phyloP scores from a whole-genome alignment of 106 monocot species.

The Phalaenopsis equestris region DNA sequence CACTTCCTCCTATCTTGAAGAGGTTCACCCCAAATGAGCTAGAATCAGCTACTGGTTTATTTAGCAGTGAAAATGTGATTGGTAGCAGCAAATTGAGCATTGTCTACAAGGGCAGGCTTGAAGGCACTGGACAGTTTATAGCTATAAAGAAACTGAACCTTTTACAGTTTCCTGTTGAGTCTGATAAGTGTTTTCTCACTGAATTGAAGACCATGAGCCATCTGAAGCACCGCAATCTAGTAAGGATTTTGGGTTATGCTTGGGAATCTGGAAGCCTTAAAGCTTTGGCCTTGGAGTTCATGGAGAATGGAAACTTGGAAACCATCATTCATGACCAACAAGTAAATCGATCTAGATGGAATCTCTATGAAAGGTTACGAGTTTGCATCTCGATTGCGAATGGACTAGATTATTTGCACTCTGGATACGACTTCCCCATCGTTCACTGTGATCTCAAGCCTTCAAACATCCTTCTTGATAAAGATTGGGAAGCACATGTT shows the following conservation, averaged over 20 bases:
- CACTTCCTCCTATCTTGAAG: constrained; percentile 31
- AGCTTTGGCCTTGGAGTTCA: constrained; percentile 56
- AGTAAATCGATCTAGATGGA: constrained; percentile 37
- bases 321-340: constrained; percentile 32
- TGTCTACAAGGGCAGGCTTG: constrained; percentile 62
- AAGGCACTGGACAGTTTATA: constrained; percentile 24
- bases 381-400: constrained; percentile 50
- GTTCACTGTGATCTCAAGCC: constrained; percentile 93
- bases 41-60: constrained; percentile 47
- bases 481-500: constrained; percentile 72
- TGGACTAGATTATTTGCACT: constrained; percentile 69
- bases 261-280: constrained; percentile 57
- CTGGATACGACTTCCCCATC: constrained; percentile 64
- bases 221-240: constrained; percentile 71
- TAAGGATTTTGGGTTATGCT: constrained; percentile 67
- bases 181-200: constrained; percentile 63
- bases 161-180: constrained; percentile 52
- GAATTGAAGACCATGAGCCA: constrained; percentile 54
- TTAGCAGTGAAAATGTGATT: constrained; percentile 55
- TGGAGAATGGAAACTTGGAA: constrained; percentile 81
- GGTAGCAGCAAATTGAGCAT: constrained; percentile 75
- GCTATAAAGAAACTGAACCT: constrained; percentile 73
- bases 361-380: constrained; percentile 47
- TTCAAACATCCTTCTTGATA: constrained; percentile 72
- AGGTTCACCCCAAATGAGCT: constrained; percentile 54